Percentiles rank a stretch among this genome's conserved stretches.
These are phyloP conservation scores for Teratosphaeria gauchensis DNA, from an alignment of 2,329 filamentous ascomycete genomes.

Conservation along the genomic window DNA sequence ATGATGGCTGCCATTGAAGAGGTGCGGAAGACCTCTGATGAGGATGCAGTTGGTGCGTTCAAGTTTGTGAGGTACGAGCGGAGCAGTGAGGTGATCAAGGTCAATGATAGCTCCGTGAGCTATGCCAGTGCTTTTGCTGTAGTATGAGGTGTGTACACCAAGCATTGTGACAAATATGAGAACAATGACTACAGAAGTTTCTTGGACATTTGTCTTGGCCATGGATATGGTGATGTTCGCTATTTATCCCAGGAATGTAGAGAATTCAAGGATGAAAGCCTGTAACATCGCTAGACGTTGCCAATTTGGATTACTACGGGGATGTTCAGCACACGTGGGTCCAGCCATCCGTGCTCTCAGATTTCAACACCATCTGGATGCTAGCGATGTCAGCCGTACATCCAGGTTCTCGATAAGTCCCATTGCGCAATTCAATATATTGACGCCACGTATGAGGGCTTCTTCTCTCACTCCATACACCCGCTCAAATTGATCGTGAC, in stretches of 20 bases:
- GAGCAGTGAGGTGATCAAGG: slow-evolving; percentile 61
- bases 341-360: too few relatives aligned
- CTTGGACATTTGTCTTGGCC: not conserved
- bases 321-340: too few relatives aligned
- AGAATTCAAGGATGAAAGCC: not conserved
- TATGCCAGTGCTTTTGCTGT: slow-evolving; percentile 89
- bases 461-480: too few relatives aligned
- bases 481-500: too few relatives aligned
- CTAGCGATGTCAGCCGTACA: too few relatives aligned
- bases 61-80: slow-evolving; percentile 79
- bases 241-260: not conserved
- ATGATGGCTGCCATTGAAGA: slow-evolving; percentile 79
- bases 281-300: not conserved
- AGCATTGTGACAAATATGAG: not conserved
- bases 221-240: not conserved
- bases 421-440: too few relatives aligned
- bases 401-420: too few relatives aligned
- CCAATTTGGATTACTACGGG: too few relatives aligned
- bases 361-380: too few relatives aligned
- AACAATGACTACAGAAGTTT: not conserved
- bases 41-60: slow-evolving; percentile 39
- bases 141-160: slow-evolving; percentile 33
- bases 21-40: slow-evolving; percentile 29
- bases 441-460: too few relatives aligned
- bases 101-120: slow-evolving; percentile 77